Evolutionary conservation across 257 asterid species (phyloP), one percentile per base, ranked within the genome.

Genomic region (Solanum piurae): DNA sequence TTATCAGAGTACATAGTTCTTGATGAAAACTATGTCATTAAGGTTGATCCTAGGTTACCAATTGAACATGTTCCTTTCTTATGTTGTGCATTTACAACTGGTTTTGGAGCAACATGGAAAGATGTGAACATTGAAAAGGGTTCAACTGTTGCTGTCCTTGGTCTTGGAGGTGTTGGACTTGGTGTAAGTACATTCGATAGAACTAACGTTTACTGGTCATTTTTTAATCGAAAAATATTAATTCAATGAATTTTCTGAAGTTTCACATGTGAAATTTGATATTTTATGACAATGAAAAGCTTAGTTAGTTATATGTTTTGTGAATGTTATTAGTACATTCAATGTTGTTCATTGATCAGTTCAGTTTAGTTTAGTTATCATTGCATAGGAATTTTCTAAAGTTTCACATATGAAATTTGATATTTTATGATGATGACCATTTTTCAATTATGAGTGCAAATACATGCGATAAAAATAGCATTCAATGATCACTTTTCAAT

Each of bases 141-240:
- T 14, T 90, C 97, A 9, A 91, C 94, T 40, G 94, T 95, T 87
- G 98, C 98, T 88, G 97, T 94, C 1, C 87, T 94, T 27, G 98
- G 98, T 89, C 98, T 95, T 85, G 98, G 98, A 37, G 95, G 98
- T 33, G 98, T 94, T 90, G 98, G 98, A 84, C 93, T 94, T 14
- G 97, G 98, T 85, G 98, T 93, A 83, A 93, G 92, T 40, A n/a
- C 7, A 14, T 20, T 12, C 34, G 1, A 9, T n/a, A 38, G 8
- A 60, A 25, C 13, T 38, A 40, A 5, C 5, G 4, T 75, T 21
- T 71, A 71, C 12, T 31, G n/a, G 1, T 38, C 0, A 75, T 36
- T 37, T 37, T 46, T 49, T 44, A 44, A 44, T 44, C 2, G 2
- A 44, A 44, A 46, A 46, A 12, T 46, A 46, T 46, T 46, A 2